Percentiles rank a stretch among this genome's conserved stretches.
These are phyloP conservation scores for Leptomonas pyrrhocoris DNA, from an alignment of 208 protist genomes.

Conservation along the genomic window DNA sequence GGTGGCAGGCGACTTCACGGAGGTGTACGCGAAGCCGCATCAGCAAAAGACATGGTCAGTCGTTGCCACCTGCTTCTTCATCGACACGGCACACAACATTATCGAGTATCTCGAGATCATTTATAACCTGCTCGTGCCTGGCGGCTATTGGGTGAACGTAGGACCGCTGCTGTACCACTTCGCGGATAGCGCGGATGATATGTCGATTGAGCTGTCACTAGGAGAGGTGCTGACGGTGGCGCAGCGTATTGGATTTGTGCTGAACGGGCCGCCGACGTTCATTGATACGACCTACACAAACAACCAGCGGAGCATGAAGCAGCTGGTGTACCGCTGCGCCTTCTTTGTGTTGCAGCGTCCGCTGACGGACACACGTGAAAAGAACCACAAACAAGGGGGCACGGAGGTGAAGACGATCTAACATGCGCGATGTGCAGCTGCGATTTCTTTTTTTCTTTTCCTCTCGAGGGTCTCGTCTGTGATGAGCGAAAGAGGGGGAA, in stretches of 20 bases:
- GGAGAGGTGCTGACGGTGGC: constrained; percentile 86
- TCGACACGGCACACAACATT: constrained; percentile 98
- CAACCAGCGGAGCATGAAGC: constrained; percentile 93
- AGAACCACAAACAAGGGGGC: constrained; percentile 8
- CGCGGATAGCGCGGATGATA: constrained; percentile 82
- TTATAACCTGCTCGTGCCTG: constrained; percentile 86
- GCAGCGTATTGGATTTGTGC: constrained; percentile 79
- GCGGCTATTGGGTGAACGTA: constrained; percentile 96
- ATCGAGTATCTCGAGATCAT: constrained; percentile 96
- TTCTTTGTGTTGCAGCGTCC: constrained; percentile 89
- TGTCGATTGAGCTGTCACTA: constrained; percentile 92
- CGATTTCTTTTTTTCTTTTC: constrained; percentile 19
- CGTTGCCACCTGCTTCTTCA: constrained; percentile 96
- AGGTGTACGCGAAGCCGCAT: constrained; percentile 92
- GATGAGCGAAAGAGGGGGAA: no score
- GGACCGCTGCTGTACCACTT: constrained; percentile 97
- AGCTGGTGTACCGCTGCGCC: constrained; percentile 88
- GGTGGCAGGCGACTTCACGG: constrained; percentile 97
- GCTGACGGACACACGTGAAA: constrained; percentile 21
- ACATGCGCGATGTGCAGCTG: not conserved
- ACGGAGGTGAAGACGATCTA: not conserved
- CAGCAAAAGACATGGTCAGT: constrained; percentile 90
- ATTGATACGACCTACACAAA: constrained; percentile 92
- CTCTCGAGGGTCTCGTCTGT: no score
- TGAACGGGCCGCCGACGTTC: constrained; percentile 66